A percentile compares a stretch with the other conserved stretches of the same genome.
These are phyloP conservation scores for Chenopodium suecicum DNA, from an alignment of 148 eudicot genomes.

Conservation along the genomic window DNA sequence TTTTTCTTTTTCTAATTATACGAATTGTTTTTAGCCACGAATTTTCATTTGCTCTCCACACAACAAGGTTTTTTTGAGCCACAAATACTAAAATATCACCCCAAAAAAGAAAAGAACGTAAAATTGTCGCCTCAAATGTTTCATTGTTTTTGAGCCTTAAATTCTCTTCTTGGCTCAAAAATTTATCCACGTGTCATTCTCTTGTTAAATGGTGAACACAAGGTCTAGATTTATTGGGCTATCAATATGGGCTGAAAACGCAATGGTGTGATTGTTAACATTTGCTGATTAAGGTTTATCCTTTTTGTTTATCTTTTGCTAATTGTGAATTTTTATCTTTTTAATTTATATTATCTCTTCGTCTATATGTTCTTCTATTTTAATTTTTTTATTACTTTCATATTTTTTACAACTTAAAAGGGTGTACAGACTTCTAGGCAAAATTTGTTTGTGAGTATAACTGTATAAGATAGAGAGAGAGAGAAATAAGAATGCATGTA, in stretches of 20 bases:
- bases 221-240: not conserved
- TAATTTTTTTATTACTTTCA: no score
- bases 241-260: not conserved
- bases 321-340: no score
- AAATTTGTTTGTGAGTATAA: no score
- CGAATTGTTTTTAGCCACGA: not conserved
- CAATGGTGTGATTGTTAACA: not conserved
- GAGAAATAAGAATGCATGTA: no score
- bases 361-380: no score
- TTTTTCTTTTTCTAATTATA: slow-evolving; percentile 3
- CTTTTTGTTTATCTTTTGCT: no score
- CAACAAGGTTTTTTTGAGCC: not conserved
- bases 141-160: not conserved
- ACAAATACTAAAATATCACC: not conserved
- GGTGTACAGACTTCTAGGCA: no score
- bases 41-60: no score
- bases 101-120: not conserved
- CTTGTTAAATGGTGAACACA: not conserved
- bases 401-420: no score
- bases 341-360: no score
- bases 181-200: not conserved
- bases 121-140: not conserved
- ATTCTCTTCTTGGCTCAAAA: not conserved
- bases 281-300: no score
- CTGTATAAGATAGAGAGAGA: no score